A percentile compares a stretch with the other conserved stretches of the same genome.
Conservation (phyloP, 2,329 filamentous ascomycete genomes). For the Pyrenophora teres region DNA sequence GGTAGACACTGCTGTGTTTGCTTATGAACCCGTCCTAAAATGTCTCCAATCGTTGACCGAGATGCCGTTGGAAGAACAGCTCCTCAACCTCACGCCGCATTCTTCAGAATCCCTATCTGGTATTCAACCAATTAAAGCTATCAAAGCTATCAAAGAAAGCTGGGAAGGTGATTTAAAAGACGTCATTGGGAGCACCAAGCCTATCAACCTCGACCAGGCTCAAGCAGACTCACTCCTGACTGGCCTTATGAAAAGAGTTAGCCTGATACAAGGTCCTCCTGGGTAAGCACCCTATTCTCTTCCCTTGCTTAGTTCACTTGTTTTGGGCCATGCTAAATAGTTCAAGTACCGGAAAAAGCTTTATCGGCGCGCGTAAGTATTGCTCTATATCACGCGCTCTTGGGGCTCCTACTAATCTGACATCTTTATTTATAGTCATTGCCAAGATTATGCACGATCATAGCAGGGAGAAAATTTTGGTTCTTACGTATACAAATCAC, state of each 20-base stretch:
- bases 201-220: conserved; percentile 55
- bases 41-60: conserved; percentile 62
- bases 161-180: conserved; percentile 25
- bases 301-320: neutral
- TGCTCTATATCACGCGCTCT: neutral
- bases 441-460: conserved; percentile 60
- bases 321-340: conserved; percentile 11
- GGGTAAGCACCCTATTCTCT: conserved; percentile 50
- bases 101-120: conserved; percentile 27
- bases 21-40: conserved; percentile 69
- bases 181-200: conserved; percentile 21
- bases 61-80: conserved; percentile 60
- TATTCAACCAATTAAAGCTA: conserved; percentile 29
- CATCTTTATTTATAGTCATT: conserved; percentile 46
- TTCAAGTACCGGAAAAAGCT: conserved; percentile 74
- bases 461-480: conserved; percentile 60
- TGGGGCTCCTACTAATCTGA: neutral
- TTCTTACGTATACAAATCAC: conserved; percentile 70
- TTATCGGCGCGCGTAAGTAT: conserved; percentile 61
- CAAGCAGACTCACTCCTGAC: conserved; percentile 63
- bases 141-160: conserved; percentile 27
- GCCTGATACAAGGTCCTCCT: conserved; percentile 73
- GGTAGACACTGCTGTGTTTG: conserved; percentile 69
- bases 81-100: conserved; percentile 49
- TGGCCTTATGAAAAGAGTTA: conserved; percentile 59